Evolutionary conservation across 768 basidiomycete species (phyloP).

Genomic region (Mycena galericulata): DNA sequence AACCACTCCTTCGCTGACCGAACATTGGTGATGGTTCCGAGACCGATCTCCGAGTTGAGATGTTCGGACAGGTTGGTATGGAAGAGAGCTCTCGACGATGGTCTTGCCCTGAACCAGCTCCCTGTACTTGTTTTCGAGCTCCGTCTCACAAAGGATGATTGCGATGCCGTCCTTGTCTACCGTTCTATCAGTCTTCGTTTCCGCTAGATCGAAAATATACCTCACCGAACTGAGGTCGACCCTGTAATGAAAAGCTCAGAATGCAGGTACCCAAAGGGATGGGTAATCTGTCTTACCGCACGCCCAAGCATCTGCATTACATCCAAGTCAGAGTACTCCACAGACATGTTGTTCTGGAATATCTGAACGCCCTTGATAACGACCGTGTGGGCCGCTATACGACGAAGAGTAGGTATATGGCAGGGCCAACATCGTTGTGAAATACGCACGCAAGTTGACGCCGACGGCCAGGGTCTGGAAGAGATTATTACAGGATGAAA

Average conservation of each 20-base stretch:
- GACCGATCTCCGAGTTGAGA: constrained; percentile 92
- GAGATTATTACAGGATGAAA: constrained; percentile 16
- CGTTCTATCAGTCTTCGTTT: not conserved
- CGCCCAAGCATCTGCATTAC: constrained; percentile 97
- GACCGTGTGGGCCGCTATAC: constrained; percentile 89
- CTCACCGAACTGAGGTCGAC: constrained; percentile 90
- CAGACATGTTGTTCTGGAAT: constrained; percentile 75
- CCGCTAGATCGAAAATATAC: not conserved
- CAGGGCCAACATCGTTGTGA: not conserved
- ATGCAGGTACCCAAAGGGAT: not conserved
- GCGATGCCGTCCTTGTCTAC: constrained; percentile 87
- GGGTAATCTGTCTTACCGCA: constrained; percentile 64
- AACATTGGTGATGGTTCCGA: constrained; percentile 82
- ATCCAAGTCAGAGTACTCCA: constrained; percentile 93
- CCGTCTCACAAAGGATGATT: constrained; percentile 83
- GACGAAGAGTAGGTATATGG: constrained; percentile 5
- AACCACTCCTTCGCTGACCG: constrained; percentile 86
- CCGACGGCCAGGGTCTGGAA: constrained; percentile 94
- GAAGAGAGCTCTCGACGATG: constrained; percentile 87
- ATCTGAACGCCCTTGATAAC: constrained; percentile 91
- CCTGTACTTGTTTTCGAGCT: constrained; percentile 79
- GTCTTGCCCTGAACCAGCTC: constrained; percentile 77
- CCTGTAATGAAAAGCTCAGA: constrained; percentile 53
- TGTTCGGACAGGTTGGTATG: constrained; percentile 89
- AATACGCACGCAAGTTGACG: constrained; percentile 86